Base-by-base conservation (phyloP, 139 green algal genomes). In the Coelastrella sp. region DNA sequence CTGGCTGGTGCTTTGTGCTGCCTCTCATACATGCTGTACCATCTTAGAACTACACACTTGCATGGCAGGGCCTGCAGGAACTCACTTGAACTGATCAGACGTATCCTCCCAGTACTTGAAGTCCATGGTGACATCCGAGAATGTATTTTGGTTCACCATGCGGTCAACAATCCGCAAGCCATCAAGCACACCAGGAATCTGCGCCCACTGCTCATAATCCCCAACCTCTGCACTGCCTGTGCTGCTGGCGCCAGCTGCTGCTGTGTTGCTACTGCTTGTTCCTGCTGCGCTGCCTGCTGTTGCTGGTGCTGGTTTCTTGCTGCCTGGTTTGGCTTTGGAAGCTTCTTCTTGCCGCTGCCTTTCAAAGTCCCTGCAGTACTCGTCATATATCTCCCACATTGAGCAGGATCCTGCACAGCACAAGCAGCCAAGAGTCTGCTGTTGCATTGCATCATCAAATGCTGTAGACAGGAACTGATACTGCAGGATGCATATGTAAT, bases 61-160 rank as follows among this genome's bases (percentile, higher is more conserved):
- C 35, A 49, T 49, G 35, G 35, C 35, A 49, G 1, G 35, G 35
- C 65, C 35, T 49, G 35, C 35, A 78, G 8, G 10, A 25, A 89
- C 59, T 82, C 75, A 95, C 93, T 91, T 93, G 89, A 95, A 94
- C 6, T 90, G 90, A 75, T 99, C 97, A 0, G 92, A 94, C 4
- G 92, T 92, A 84, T 99, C 97, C 49, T 99, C 97, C 97, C 97
- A 99, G 94, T 98, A 99, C 94, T 98, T 98, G 94, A 98, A 99
- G 94, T 99, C 97, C 94, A 97, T 96, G 15, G 92, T 90, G 59
- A 98, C 92, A 78, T 99, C 97, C 70, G 95, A 92, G 84, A 96
- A 96, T 78, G 93, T 93, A 93, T 99, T 99, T 85, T 99, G 97
- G 87, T 97, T 97, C 22, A 97, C 93, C 95, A 99, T 98, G 80